Percentiles rank a stretch among this genome's conserved stretches.
Conservation (phyloP, 176 grass and related monocot species). For the Cocos nucifera region DNA sequence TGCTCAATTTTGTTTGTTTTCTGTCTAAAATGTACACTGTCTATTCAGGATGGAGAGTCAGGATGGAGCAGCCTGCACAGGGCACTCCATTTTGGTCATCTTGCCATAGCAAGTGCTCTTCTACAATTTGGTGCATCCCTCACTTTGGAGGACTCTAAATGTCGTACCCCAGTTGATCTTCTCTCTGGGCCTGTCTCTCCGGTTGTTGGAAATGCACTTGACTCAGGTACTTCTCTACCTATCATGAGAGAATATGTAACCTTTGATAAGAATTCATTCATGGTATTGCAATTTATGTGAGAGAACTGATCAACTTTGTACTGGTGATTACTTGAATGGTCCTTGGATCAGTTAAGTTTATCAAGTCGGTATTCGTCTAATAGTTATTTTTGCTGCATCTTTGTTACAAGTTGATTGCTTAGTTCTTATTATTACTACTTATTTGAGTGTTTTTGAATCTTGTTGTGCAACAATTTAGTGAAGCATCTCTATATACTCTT, state of each 20-base stretch:
- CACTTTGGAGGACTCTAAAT: constrained; percentile 79
- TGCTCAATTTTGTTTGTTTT: not conserved
- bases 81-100: constrained; percentile 93
- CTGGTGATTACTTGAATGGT: too few species aligned
- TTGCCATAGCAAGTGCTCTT: constrained; percentile 71
- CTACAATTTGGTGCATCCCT: constrained; percentile 78
- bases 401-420: too few species aligned
- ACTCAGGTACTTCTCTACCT: constrained; percentile 61
- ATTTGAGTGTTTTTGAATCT: not conserved
- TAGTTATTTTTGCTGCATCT: too few species aligned
- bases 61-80: constrained; percentile 97
- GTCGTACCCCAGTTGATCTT: constrained; percentile 81
- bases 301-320: too few species aligned
- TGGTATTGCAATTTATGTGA: too few species aligned
- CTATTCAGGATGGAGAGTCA: constrained; percentile 86
- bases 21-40: not conserved
- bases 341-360: too few species aligned
- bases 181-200: constrained; percentile 79
- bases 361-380: too few species aligned
- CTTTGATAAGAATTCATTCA: too few species aligned
- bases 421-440: too few species aligned
- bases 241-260: not conserved
- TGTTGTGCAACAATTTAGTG: too few species aligned
- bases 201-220: constrained; percentile 38
- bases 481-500: too few species aligned